Base-by-base conservation (phyloP, 176 grass and related monocot species). In the Alloteropsis semialata region DNA sequence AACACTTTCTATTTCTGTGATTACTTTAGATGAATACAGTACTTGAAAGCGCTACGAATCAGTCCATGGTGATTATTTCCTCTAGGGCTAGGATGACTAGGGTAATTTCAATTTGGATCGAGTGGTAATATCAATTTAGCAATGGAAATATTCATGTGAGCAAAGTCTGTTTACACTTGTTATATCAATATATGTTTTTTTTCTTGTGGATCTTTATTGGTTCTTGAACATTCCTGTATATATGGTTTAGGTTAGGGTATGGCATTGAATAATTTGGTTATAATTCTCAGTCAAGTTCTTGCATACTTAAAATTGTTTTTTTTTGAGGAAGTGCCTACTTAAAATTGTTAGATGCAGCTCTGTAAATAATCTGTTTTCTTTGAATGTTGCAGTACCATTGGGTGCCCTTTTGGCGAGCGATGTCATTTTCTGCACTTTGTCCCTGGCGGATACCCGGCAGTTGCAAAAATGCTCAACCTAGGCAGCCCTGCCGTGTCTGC, bases 401-500 rank as follows among this genome's bases (percentile, higher is more conserved):
- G 95, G 74, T 97, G 95, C 65, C 92, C 92, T 32, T 94, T 94
- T 78, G 95, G 95, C 7, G 92, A 92, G 70, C 85, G 86, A 22
- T 97, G 95, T 11, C 95, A 92, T 88, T 97, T 97, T 70, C 65
- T 87, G 30, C 95, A 97, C 83, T 89, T 91, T 51, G 84, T 92
- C 45, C 92, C 92, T 36, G 92, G 95, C 13, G 92, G 95, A 33
- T 89, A 92, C 62, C 88, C 88, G 22, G 92, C 86, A 24, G 88
- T 92, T 76, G 65, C 90, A 67, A 87, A 94, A 84, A 78, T 94
- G 17, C 91, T 75, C 70, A 91, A 80, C 82, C 89, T 94, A 56
- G 69, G 84, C 18, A 89, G 91, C 42, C 42, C 78, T 69, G 86
- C 86, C 53, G 65, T 87, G 10, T 79, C 76, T 77, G 83, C 86